Evolutionary conservation across 2,329 filamentous ascomycete species (phyloP), one percentile per base, ranked within the genome.

Genomic region (Paramyrothecium roridum): DNA sequence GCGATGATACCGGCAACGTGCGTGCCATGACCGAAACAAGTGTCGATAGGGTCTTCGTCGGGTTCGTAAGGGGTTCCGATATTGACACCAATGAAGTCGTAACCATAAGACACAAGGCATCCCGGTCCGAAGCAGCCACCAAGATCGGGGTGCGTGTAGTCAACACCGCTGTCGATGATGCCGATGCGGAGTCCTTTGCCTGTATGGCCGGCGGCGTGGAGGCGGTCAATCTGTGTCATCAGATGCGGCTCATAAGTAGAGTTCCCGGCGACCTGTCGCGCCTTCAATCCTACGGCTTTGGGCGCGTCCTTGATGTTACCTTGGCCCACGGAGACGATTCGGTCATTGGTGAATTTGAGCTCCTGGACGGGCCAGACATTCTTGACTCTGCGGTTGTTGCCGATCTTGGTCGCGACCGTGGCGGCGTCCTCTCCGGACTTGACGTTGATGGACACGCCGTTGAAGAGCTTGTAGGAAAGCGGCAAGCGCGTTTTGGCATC

Each of bases 51-150:
- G 52, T 80, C 75, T 1, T 60, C 54, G 47, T 76, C 74, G 0
- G 76, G 75, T 0, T 64, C 60, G 6, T 71, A 72, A 2, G 55
- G 52, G 4, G 62, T 63, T 21, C 59, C 54, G 22, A 65, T 66
- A 37, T 70, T 67, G 52, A 79, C 74, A 4, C 76, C 78, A 8
- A 76, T 70, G 52, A 81, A 69, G 54, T 81, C 78, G 55, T 73
- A 76, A 2, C 80, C 80, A 56, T 73, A 73, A 8, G 70, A 68
- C 13, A 83, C 72, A 26, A 79, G 69, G 59, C 73, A 80, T 0
- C 77, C 79, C 17, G 70, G 61, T 2, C 80, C 80, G 57, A 82
- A 82, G 52, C 79, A 77, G 3, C 79, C 79, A 13, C 80, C 80
- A 2, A 83, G 73, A 8, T 77, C 76, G 13, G 78, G 78, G 56